These are phyloP conservation scores for Bryoglossum gracile DNA, from an alignment of 495 filamentous ascomycete species.

Conservation along the genomic window DNA sequence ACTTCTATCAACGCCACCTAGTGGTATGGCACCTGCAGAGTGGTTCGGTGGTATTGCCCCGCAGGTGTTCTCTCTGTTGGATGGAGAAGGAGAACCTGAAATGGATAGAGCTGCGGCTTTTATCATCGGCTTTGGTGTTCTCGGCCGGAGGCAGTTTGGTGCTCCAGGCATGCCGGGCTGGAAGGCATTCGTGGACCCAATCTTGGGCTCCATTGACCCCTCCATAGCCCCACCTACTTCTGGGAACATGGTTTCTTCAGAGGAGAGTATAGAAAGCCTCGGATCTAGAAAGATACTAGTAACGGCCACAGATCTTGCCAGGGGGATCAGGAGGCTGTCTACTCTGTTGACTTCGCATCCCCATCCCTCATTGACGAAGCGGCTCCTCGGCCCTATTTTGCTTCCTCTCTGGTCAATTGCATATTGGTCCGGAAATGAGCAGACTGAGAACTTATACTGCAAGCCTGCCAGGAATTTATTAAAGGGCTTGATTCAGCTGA, in stretches of 20 bases:
- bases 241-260: neutral
- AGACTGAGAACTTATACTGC: slow-evolving; percentile 26
- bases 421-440: slow-evolving; percentile 37
- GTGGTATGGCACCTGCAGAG: slow-evolving; percentile 42
- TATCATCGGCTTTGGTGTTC: slow-evolving; percentile 65
- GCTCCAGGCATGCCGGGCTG: slow-evolving; percentile 64
- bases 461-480: slow-evolving; percentile 35
- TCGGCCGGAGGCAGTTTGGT: slow-evolving; percentile 59
- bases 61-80: slow-evolving; percentile 60
- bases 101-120: slow-evolving; percentile 61
- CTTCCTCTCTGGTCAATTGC: slow-evolving; percentile 64
- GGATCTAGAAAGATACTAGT: slow-evolving; percentile 30
- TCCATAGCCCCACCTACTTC: slow-evolving; percentile 20
- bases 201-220: slow-evolving; percentile 56
- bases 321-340: slow-evolving; percentile 49
- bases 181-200: slow-evolving; percentile 58
- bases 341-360: slow-evolving; percentile 58
- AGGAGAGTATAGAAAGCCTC: slow-evolving; percentile 20
- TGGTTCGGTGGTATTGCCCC: slow-evolving; percentile 61
- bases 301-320: slow-evolving; percentile 33
- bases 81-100: slow-evolving; percentile 56
- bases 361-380: slow-evolving; percentile 64
- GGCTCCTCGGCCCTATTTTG: slow-evolving; percentile 55
- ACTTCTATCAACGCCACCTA: slow-evolving; percentile 56
- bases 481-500: slow-evolving; percentile 38